Base-by-base conservation (phyloP, 2,329 filamentous ascomycete genomes). In the Neonectria hederae region DNA sequence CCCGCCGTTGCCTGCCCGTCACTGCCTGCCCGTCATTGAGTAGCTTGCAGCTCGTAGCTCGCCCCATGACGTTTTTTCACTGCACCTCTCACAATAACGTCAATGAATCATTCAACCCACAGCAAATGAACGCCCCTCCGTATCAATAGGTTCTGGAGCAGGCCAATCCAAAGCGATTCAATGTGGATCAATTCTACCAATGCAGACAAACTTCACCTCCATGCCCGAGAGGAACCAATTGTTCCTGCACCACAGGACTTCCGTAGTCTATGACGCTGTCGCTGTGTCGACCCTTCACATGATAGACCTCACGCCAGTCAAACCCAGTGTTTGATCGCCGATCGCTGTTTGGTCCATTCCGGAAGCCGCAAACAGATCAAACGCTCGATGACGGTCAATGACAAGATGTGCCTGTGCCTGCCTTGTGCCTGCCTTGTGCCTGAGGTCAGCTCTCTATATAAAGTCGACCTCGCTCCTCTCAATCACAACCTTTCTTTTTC, bases 401-500 rank as follows among this genome's bases (percentile, higher is more conserved):
- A 42, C 11, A 42, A 54, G 24, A 28, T 28, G 40, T 54, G 21
- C 32, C 13, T 35, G 32, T 35, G 28, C 56, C 48, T 53, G 26
- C 35, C 53, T 45, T 26, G 26, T 9, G 14, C 57, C 49, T 54
- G 28, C 38, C 40, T 46, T 30, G 28, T 11, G 24, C 35, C 26
- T 45, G 17, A 53, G 43, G 35, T 30, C 46, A 14, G 35, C 17
- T 28, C 43, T 45, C 30, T 49, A 51, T 60, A 60, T 55, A 61
- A 61, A 61, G 40, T 10, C 10, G 17, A 21, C 32, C 40, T 32
- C 32, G 3, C 48, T 22, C 45, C 40, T 5, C 26, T 19, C 14
- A 26, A 58, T 24, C 43, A 21, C 10, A 32, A 10, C 19, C 21
- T 40, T 17, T 32, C 2, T 21, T 40, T 38, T n/a, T 46, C 48